These are phyloP conservation scores for Picea sitchensis DNA, from an alignment of 75 land plant genomes.

Conservation along the genomic window DNA sequence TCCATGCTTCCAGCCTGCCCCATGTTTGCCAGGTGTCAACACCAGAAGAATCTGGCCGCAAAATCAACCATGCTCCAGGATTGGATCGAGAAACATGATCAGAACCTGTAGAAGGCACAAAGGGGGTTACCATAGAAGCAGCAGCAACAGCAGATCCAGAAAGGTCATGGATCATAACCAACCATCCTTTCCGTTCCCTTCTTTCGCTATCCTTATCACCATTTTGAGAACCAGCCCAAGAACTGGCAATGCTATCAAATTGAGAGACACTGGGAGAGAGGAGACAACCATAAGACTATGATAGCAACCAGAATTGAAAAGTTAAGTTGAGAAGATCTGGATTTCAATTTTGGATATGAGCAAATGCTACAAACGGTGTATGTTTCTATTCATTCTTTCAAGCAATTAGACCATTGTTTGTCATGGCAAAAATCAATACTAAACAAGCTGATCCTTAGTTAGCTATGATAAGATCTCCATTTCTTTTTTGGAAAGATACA, in stretches of 20 bases:
- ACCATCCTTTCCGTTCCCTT: constrained; percentile 93
- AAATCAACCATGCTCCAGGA: constrained; percentile 94
- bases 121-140: constrained; percentile 97
- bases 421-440: no score
- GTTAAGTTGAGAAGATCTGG: no score
- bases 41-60: constrained; percentile 52
- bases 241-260: constrained; percentile 22
- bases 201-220: constrained; percentile 46
- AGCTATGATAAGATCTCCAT: not conserved
- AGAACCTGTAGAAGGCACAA: constrained; percentile 85
- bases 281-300: constrained; percentile 6
- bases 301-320: not conserved
- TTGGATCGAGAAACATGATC: constrained; percentile 88
- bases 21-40: constrained; percentile 44
- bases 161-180: constrained; percentile 86
- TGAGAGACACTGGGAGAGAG: constrained; percentile 36
- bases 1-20: constrained; percentile 53
- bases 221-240: constrained; percentile 34
- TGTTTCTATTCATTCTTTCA: no score
- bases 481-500: not conserved
- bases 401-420: no score
- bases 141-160: constrained; percentile 92
- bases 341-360: no score
- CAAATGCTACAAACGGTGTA: no score
- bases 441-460: no score